Conservation (phyloP, 352 stramenopile genomes). For the Pythium volutum region DNA sequence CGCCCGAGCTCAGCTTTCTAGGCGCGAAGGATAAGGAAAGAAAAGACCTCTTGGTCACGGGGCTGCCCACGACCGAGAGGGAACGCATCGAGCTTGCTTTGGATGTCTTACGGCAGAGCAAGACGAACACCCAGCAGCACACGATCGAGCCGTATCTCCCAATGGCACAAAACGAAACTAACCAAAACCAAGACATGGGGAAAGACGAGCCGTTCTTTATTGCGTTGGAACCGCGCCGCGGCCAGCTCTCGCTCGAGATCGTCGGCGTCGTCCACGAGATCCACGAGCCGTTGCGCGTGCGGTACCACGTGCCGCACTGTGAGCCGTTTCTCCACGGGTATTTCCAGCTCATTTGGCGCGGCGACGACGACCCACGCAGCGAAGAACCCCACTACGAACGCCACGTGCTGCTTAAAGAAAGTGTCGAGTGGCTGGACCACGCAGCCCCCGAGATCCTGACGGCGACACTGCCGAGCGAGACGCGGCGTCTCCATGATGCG, state of each 20-base stretch:
- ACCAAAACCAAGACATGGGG: neutral
- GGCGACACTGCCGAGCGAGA: conserved; percentile 16
- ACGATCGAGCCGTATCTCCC: neutral
- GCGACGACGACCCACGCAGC: conserved; percentile 38
- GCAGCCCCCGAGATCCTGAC: conserved; percentile 9
- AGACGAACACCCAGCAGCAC: neutral
- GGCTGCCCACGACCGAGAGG: conserved; percentile 8
- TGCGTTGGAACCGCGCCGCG: conserved; percentile 38
- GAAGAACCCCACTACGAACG: conserved; percentile 53
- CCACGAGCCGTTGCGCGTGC: conserved; percentile 34
- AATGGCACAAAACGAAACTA: neutral
- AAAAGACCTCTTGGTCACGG: conserved; percentile 21
- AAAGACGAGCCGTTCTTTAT: conserved; percentile 31
- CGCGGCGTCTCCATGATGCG: conserved; percentile 26
- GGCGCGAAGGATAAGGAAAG: neutral
- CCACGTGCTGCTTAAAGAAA: conserved; percentile 40
- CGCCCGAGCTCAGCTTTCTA: conserved; percentile 42
- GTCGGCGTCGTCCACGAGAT: conserved; percentile 44
- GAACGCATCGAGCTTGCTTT: conserved; percentile 22
- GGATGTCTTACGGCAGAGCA: conserved; percentile 8
- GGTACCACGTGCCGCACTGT: conserved; percentile 39
- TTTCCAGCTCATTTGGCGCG: conserved; percentile 67
- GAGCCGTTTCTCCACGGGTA: conserved; percentile 53
- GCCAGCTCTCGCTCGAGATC: conserved; percentile 32
- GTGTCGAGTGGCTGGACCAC: conserved; percentile 32